These are phyloP conservation scores for Clathrospora elynae DNA, from an alignment of 2,329 filamentous ascomycete species.

Conservation along the genomic window DNA sequence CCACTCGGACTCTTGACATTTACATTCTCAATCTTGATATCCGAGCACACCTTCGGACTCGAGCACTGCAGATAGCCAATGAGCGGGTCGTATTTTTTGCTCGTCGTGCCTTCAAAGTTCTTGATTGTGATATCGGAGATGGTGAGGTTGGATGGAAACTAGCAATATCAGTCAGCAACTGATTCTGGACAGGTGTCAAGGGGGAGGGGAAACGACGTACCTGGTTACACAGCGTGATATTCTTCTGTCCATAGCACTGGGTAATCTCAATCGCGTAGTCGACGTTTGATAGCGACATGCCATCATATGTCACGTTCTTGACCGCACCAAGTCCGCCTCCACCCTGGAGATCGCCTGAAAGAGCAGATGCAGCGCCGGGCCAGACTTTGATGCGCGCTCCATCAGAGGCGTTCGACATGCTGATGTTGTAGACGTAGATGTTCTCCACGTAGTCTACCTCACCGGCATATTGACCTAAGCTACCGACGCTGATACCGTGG, in stretches of 20 bases:
- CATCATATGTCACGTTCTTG: constrained; percentile 69
- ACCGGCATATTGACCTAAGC: constrained; percentile 68
- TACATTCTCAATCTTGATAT: constrained; percentile 55
- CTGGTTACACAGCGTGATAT: constrained; percentile 64
- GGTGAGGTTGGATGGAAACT: constrained; percentile 60
- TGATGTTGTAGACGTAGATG: constrained; percentile 57
- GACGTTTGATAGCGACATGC: constrained; percentile 64
- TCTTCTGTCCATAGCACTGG: constrained; percentile 69
- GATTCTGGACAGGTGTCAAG: too few species aligned
- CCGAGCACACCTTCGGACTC: constrained; percentile 53
- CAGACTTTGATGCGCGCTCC: constrained; percentile 76
- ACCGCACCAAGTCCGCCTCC: constrained; percentile 68
- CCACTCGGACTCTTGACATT: constrained; percentile 57
- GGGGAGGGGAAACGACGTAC: constrained; percentile 7
- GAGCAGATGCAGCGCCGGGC: constrained; percentile 62
- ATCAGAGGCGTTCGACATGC: constrained; percentile 56
- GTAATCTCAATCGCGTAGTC: constrained; percentile 69
- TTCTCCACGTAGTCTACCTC: constrained; percentile 71
- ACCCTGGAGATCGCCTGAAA: constrained; percentile 66
- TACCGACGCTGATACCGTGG: constrained; percentile 75
- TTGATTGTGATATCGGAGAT: constrained; percentile 62
- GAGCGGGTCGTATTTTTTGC: constrained; percentile 50
- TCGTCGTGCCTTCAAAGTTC: constrained; percentile 62
- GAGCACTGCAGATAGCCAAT: constrained; percentile 54
- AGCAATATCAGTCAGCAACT: constrained; percentile 1